These are phyloP conservation scores for Jamesozyma spencerorum DNA, from an alignment of 805 yeast species.

Conservation along the genomic window DNA sequence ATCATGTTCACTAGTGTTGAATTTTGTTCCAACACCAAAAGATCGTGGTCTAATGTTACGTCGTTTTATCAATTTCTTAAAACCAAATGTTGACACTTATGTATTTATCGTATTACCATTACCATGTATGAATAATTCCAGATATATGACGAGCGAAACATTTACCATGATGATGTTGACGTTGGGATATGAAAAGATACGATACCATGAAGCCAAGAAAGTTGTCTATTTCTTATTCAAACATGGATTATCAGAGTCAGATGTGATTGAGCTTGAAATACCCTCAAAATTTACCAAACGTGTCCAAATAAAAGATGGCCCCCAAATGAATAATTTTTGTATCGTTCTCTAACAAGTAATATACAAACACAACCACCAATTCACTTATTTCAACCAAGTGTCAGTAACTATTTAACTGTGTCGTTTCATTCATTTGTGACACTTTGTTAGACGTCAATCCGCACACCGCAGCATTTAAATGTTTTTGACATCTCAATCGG, in stretches of 20 bases:
- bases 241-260: not conserved
- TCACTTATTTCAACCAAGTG: too few relatives aligned
- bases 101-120: slow-evolving; percentile 79
- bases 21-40: slow-evolving; percentile 69
- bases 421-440: too few relatives aligned
- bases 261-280: too few relatives aligned
- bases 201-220: slow-evolving; percentile 54
- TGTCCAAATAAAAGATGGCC: slow-evolving; percentile 47
- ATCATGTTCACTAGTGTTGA: slow-evolving; percentile 79
- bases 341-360: slow-evolving; percentile 29
- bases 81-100: slow-evolving; percentile 20
- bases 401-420: too few relatives aligned
- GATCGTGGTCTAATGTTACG: slow-evolving; percentile 72
- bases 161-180: slow-evolving; percentile 39
- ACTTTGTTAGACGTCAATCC: too few relatives aligned
- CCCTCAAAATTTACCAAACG: slow-evolving; percentile 3
- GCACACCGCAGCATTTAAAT: too few relatives aligned
- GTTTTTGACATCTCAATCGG: too few relatives aligned
- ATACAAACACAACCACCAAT: too few relatives aligned
- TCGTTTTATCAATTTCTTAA: slow-evolving; percentile 49
- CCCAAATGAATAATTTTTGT: slow-evolving; percentile 61
- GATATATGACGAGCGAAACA: slow-evolving; percentile 51
- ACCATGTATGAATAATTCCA: slow-evolving; percentile 76
- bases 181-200: slow-evolving; percentile 48
- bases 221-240: slow-evolving; percentile 63